phyloP scores from a whole-genome alignment of 805 yeast species.

The Tetrapisispora phaffii region DNA sequence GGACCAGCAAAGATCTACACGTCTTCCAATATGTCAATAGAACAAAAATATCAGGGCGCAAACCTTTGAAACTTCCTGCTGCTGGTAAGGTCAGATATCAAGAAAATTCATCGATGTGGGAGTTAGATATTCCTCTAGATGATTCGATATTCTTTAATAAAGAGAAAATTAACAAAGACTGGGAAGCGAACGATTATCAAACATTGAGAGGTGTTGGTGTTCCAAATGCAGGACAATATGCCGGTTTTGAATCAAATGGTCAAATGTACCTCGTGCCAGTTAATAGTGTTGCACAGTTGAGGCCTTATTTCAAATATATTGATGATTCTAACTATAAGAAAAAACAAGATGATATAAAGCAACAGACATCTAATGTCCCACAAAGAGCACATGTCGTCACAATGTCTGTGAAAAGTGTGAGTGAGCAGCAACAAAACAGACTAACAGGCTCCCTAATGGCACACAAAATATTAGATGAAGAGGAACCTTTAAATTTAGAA shows the following conservation, averaged over 20 bases:
- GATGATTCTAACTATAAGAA: slow-evolving; percentile 46
- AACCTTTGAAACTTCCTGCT: slow-evolving; percentile 28
- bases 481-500: slow-evolving; percentile 34
- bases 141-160: slow-evolving; percentile 59
- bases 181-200: slow-evolving; percentile 56
- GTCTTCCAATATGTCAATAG: slow-evolving; percentile 48
- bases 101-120: slow-evolving; percentile 51
- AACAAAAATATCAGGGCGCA: slow-evolving; percentile 18
- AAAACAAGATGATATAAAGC: slow-evolving; percentile 35
- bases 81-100: slow-evolving; percentile 46
- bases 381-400: slow-evolving; percentile 56
- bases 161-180: slow-evolving; percentile 45
- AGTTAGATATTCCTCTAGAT: slow-evolving; percentile 67
- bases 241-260: slow-evolving; percentile 36
- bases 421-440: slow-evolving; percentile 48
- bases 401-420: slow-evolving; percentile 58
- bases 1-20: slow-evolving; percentile 29
- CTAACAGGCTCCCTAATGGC: slow-evolving; percentile 62
- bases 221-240: slow-evolving; percentile 42
- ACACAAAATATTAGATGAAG: slow-evolving; percentile 56
- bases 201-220: slow-evolving; percentile 62
- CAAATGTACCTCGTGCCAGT: slow-evolving; percentile 58
- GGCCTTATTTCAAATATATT: slow-evolving; percentile 74
- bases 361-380: slow-evolving; percentile 28
- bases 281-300: slow-evolving; percentile 58